A percentile compares a stretch with the other conserved stretches of the same genome.
phyloP scores from a whole-genome alignment of 768 basidiomycete genomes.

The Tylopilus sp. region DNA sequence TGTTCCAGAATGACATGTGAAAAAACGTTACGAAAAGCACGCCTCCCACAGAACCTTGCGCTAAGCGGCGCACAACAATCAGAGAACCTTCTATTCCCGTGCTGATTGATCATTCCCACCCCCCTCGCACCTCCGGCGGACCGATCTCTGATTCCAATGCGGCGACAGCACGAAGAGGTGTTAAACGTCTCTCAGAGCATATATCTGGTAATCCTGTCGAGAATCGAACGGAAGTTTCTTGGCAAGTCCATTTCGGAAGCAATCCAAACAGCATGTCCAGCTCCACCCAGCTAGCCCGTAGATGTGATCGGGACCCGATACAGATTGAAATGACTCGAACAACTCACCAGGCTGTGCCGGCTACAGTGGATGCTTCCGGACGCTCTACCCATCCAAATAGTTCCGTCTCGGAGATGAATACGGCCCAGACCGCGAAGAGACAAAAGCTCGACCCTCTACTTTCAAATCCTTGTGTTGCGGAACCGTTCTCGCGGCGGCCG shows the following conservation, averaged over 20 bases:
- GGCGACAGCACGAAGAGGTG: constrained; percentile 4
- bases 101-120: background rate
- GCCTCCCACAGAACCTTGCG: background rate
- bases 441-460: background rate
- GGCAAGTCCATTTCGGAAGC: background rate
- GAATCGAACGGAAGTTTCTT: background rate
- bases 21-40: background rate
- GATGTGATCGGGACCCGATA: background rate
- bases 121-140: background rate
- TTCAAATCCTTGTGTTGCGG: background rate
- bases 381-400: background rate
- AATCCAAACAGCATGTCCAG: constrained; percentile 4
- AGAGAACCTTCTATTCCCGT: background rate
- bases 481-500: background rate
- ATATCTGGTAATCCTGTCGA: background rate
- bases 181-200: background rate
- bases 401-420: background rate
- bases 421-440: background rate
- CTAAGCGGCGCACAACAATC: constrained; percentile 8
- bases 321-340: background rate
- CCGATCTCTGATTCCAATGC: background rate
- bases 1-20: background rate
- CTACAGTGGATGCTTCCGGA: background rate
- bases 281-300: constrained; percentile 11
- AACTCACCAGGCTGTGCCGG: constrained; percentile 2